Percentiles rank a stretch among this genome's conserved stretches.
These are phyloP conservation scores for Sclerospora graminicola DNA, from an alignment of 352 stramenopile genomes.

Conservation along the genomic window DNA sequence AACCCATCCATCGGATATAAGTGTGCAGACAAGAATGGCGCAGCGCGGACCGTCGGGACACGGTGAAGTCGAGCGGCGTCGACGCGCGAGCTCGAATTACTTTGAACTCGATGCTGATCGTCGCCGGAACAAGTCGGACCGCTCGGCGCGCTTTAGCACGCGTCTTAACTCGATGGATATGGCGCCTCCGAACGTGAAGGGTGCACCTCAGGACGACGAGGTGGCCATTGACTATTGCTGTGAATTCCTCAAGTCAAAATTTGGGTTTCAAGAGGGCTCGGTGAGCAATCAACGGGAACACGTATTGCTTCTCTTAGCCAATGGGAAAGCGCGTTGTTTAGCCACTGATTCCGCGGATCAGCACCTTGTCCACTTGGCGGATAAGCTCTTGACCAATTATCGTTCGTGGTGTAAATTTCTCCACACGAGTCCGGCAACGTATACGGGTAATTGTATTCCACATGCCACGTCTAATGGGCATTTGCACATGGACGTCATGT, in stretches of 20 bases:
- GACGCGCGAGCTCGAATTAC: conserved; percentile 73
- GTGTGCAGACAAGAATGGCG: conserved; percentile 5
- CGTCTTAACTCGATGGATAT: conserved; percentile 53
- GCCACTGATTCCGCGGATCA: conserved; percentile 37
- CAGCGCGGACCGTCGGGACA: conserved; percentile 23
- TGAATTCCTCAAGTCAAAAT: conserved; percentile 69
- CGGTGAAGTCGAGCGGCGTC: conserved; percentile 29
- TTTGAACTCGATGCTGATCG: conserved; percentile 71
- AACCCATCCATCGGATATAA: background rate
- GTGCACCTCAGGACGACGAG: conserved; percentile 61
- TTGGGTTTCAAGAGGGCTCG: conserved; percentile 77
- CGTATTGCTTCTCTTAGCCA: conserved; percentile 68
- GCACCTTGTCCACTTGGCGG: conserved; percentile 50
- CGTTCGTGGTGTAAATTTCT: conserved; percentile 69
- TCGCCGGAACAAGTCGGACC: conserved; percentile 62
- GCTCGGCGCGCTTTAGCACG: conserved; percentile 44
- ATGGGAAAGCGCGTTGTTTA: conserved; percentile 49
- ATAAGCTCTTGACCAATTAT: conserved; percentile 73
- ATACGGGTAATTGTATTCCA: conserved; percentile 12
- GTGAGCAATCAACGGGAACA: conserved; percentile 80
- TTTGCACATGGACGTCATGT: conserved; percentile 88
- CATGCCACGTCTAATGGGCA: conserved; percentile 7
- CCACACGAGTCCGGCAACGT: conserved; percentile 66
- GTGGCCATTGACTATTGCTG: conserved; percentile 74
- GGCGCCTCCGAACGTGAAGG: conserved; percentile 24